Evolutionary conservation across 2,329 filamentous ascomycete species (phyloP).

Genomic region (Fusarium sp.): DNA sequence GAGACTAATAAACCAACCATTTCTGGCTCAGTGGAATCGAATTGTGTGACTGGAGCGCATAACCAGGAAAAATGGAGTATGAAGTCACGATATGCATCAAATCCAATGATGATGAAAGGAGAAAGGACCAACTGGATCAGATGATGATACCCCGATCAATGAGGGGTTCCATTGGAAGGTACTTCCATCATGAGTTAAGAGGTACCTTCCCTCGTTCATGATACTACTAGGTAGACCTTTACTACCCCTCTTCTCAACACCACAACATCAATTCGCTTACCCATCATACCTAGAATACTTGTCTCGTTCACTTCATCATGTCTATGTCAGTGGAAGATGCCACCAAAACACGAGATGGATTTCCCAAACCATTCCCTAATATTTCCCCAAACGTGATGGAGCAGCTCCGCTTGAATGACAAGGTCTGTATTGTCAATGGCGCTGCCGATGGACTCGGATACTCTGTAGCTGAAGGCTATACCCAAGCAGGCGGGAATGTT

Average conservation of each 20-base stretch:
- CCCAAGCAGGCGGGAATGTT: constrained; percentile 57
- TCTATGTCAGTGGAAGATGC: constrained; percentile 46
- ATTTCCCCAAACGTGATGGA: constrained; percentile 55
- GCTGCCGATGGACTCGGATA: constrained; percentile 59
- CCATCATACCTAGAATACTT: background rate
- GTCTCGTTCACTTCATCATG: constrained; percentile 28
- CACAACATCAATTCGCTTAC: background rate
- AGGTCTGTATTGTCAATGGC: constrained; percentile 57
- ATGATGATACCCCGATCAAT: constrained; percentile 14
- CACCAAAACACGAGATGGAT: constrained; percentile 35
- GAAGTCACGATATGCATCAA: background rate
- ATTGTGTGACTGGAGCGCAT: constrained; percentile 17
- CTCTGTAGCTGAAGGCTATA: constrained; percentile 58
- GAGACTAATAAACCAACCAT: background rate
- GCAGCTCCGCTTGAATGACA: constrained; percentile 57
- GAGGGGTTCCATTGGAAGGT: constrained; percentile 11
- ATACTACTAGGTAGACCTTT: background rate
- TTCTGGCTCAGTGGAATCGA: background rate
- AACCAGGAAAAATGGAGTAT: constrained; percentile 1
- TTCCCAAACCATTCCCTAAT: constrained; percentile 43
- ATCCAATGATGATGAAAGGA: background rate
- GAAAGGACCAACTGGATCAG: constrained; percentile 5
- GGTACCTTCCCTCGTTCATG: background rate
- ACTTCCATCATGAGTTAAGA: background rate
- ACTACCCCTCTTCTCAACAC: constrained; percentile 17